phyloP scores from a whole-genome alignment of 2,329 filamentous ascomycete genomes.

The Trichoderma hamatum region DNA sequence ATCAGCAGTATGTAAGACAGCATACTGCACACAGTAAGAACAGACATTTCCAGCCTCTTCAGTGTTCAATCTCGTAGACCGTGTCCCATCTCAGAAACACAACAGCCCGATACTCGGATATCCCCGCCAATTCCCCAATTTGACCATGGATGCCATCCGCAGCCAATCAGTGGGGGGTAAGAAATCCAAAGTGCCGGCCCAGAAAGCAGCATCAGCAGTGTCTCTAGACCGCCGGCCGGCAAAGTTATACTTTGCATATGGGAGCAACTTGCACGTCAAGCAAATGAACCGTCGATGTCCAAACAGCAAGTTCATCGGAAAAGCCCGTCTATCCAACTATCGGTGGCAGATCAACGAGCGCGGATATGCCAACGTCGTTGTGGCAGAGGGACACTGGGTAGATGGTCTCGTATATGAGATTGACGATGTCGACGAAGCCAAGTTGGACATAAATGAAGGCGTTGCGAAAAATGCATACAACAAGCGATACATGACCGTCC shows the following conservation, averaged over 20 bases:
- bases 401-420: constrained; percentile 49
- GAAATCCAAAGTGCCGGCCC: constrained; percentile 6
- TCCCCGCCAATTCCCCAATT: constrained; percentile 13
- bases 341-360: constrained; percentile 53
- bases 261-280: constrained; percentile 49
- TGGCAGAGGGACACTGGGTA: constrained; percentile 41
- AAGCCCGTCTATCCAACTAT: constrained; percentile 44
- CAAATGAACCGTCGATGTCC: constrained; percentile 52
- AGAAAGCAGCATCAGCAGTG: constrained; percentile 29
- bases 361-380: constrained; percentile 49
- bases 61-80: constrained; percentile 2
- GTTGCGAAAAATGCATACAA: constrained; percentile 45
- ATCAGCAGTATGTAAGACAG: constrained; percentile 22
- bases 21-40: neutral
- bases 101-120: neutral
- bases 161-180: constrained; percentile 22
- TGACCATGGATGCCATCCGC: constrained; percentile 14
- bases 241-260: constrained; percentile 51
- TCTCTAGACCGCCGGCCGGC: constrained; percentile 31
- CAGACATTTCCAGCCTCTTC: constrained; percentile 7
- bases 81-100: constrained; percentile 1
- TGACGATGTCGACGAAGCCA: constrained; percentile 42
- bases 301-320: constrained; percentile 44
- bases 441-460: constrained; percentile 47
- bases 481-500: constrained; percentile 41